phyloP scores from a whole-genome alignment of 2,329 filamentous ascomycete genomes.

The Ascochyta lentis region DNA sequence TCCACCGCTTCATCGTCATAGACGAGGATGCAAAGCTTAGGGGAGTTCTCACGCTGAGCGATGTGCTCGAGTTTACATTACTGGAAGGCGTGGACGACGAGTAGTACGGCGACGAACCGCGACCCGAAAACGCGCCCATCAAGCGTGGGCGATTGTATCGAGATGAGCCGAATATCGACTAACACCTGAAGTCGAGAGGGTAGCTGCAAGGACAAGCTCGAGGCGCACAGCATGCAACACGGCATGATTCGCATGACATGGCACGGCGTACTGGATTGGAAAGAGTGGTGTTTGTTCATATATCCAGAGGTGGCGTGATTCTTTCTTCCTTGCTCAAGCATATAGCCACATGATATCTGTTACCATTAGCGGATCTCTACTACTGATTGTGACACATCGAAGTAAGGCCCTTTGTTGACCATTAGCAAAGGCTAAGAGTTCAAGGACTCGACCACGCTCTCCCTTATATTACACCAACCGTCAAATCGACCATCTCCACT shows the following conservation, averaged over 20 bases:
- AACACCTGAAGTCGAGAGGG: background rate
- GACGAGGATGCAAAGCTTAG: slow-evolving; percentile 86
- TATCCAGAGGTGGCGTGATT: slow-evolving; percentile 15
- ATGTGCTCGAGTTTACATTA: slow-evolving; percentile 94
- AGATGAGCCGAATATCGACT: background rate
- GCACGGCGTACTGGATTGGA: slow-evolving; percentile 10
- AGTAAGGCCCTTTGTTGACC: background rate
- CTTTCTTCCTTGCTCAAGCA: slow-evolving; percentile 2
- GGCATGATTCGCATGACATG: slow-evolving; percentile 1
- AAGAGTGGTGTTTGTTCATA: slow-evolving; percentile 8
- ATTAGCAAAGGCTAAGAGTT: no score
- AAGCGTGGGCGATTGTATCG: background rate
- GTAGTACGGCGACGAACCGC: slow-evolving; percentile 4
- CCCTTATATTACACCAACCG: no score
- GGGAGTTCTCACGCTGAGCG: slow-evolving; percentile 90
- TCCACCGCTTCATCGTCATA: slow-evolving; percentile 91
- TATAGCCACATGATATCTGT: slow-evolving; percentile 2
- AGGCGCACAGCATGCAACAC: background rate
- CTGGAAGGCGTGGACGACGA: slow-evolving; percentile 72
- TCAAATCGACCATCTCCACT: no score
- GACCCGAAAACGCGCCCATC: slow-evolving; percentile 3
- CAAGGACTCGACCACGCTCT: background rate
- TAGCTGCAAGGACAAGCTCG: background rate
- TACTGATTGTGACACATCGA: background rate
- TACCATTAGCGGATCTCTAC: background rate